Percentiles rank a stretch among this genome's conserved stretches.
Conservation (phyloP, 805 yeast genomes). For the Cephaloascus albidus region DNA sequence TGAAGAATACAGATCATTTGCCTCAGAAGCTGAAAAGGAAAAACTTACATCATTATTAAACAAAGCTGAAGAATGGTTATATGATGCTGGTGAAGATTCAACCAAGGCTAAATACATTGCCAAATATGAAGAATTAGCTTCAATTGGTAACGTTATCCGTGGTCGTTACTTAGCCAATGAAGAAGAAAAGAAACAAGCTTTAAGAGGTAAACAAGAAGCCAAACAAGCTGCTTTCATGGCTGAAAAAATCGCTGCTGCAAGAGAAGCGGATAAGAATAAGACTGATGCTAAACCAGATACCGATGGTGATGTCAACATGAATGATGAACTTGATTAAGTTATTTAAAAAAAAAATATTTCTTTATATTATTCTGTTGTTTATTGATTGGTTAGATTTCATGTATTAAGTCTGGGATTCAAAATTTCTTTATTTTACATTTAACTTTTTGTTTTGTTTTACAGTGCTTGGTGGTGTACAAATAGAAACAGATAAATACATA, state of each 20-base stretch:
- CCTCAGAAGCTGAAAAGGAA: conserved; percentile 83
- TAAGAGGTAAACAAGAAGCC: conserved; percentile 81
- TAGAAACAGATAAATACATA: background rate
- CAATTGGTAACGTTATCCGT: conserved; percentile 88
- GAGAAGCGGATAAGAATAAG: conserved; percentile 42
- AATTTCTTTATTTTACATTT: too few species aligned
- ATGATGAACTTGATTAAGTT: conserved; percentile 1
- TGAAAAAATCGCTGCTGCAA: conserved; percentile 72
- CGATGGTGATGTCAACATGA: conserved; percentile 28
- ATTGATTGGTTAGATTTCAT: too few species aligned
- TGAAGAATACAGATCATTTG: conserved; percentile 81
- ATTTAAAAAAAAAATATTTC: too few species aligned
- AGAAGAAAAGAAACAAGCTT: conserved; percentile 90
- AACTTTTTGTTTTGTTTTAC: background rate
- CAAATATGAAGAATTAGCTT: conserved; percentile 93
- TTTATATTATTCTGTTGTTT: too few species aligned
- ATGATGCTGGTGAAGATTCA: conserved; percentile 95
- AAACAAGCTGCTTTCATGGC: conserved; percentile 75
- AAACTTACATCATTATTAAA: conserved; percentile 63
- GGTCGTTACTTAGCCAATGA: conserved; percentile 92
- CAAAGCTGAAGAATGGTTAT: conserved; percentile 96
- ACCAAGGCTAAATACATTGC: conserved; percentile 96
- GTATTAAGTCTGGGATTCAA: background rate
- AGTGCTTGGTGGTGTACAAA: background rate
- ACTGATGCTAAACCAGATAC: conserved; percentile 14